Percentiles rank a stretch among this genome's conserved stretches.
Evolutionary conservation across 768 basidiomycete genomes (phyloP).

Genomic region (Sutorius australiensis): DNA sequence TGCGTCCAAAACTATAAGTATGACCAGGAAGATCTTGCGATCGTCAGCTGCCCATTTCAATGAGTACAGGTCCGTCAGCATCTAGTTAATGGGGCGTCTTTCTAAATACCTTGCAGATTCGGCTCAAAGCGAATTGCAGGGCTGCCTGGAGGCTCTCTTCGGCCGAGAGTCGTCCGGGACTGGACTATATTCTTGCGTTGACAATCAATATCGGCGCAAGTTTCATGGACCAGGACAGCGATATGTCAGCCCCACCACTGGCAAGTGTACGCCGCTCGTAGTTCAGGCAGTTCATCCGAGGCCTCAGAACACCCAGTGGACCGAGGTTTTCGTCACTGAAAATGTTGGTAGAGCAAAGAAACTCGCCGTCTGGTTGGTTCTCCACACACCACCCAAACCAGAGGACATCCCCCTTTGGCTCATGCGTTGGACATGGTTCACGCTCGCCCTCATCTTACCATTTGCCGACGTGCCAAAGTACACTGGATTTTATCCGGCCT

Average conservation of each 20-base stretch:
- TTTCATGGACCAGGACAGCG: slow-evolving; percentile 14
- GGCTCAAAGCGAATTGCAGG: not conserved
- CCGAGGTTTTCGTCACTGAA: not conserved
- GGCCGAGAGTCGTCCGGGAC: not conserved
- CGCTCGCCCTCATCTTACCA: slow-evolving; percentile 14
- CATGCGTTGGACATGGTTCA: slow-evolving; percentile 17
- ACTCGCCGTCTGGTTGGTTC: slow-evolving; percentile 18
- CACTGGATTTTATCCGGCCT: slow-evolving; percentile 12
- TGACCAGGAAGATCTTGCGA: too few species aligned
- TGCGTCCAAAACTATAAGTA: slow-evolving; percentile 3
- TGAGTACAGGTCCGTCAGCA: slow-evolving; percentile 1
- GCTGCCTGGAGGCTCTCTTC: not conserved
- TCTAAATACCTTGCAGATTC: not conserved
- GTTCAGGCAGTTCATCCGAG: slow-evolving; percentile 24
- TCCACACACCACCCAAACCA: not conserved
- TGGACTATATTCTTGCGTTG: slow-evolving; percentile 7
- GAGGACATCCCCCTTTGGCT: slow-evolving; percentile 8
- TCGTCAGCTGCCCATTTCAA: not conserved
- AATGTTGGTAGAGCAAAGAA: not conserved
- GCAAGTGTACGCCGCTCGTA: slow-evolving; percentile 18
- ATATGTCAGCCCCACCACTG: slow-evolving; percentile 23
- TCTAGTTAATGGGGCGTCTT: not conserved
- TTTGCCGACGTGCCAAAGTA: not conserved
- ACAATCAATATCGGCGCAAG: slow-evolving; percentile 15
- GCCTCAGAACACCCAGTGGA: not conserved